phyloP scores from a whole-genome alignment of 306 rosid species.

The Prunus armeniaca region DNA sequence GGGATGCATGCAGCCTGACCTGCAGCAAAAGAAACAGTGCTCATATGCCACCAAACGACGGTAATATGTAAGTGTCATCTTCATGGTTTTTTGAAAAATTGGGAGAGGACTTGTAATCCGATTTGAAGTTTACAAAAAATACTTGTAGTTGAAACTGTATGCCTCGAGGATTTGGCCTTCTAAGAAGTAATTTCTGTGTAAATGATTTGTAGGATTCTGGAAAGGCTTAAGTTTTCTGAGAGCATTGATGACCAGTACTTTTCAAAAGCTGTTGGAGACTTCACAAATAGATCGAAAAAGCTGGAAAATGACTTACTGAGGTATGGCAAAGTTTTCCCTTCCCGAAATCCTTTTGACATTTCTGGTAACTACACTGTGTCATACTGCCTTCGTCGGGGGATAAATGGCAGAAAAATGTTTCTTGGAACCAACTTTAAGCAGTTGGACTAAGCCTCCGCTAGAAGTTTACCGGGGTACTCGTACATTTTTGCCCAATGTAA shows the following conservation, averaged over 20 bases:
- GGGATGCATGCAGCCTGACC: constrained; percentile 51
- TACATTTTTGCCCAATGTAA: background rate
- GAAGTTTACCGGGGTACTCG: background rate
- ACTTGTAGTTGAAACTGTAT: background rate
- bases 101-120: background rate
- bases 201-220: constrained; percentile 31
- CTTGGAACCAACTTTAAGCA: background rate
- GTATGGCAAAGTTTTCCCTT: constrained; percentile 18
- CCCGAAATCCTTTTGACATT: background rate
- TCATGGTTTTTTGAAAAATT: background rate
- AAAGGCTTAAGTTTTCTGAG: constrained; percentile 30
- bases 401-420: background rate
- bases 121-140: background rate
- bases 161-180: background rate
- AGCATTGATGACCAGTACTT: constrained; percentile 22
- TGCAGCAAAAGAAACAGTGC: constrained; percentile 19
- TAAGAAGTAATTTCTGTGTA: constrained; percentile 6
- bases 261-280: constrained; percentile 31
- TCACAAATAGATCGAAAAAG: constrained; percentile 32
- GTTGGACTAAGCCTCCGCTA: background rate
- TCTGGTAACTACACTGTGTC: background rate
- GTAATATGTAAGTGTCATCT: constrained; percentile 35
- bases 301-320: constrained; percentile 45
- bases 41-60: constrained; percentile 3
- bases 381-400: background rate